Evolutionary conservation across 192 early-diverging fungal genomes (phyloP), one percentile per base, ranked within the genome.

Genomic region (Linnemannia elongata): DNA sequence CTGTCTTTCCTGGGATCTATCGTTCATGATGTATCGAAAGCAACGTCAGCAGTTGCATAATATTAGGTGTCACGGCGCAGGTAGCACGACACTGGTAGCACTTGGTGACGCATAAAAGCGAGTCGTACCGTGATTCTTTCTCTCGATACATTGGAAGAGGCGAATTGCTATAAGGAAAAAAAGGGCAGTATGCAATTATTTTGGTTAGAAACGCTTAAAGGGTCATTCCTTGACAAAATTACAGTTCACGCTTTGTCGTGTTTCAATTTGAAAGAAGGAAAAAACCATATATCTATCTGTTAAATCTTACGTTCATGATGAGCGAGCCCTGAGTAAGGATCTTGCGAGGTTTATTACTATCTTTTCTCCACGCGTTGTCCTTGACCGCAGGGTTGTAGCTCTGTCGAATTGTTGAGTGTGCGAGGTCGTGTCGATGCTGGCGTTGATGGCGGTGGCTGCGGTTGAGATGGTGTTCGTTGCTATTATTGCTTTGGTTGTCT

Each of bases 331-430:
- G 84, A 4, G 74, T 74, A 45, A 81, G 47, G 74, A 86, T 81
- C 79, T 81, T 76, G 78, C 78, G 83, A 36, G 74, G 74, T 79
- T 85, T 85, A 79, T 85, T 85, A 71, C 74, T 77, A 79, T 76
- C 73, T 77, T 66, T 57, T 60, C 47, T 78, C 35, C 24, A 36
- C 7, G 18, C 1, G 36, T 74, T 78, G 22, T 22, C 47, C 20
- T n/a, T 57, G 30, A 42, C 27, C 22, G 17, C 6, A 45, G 49
- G 1, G 5, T 39, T 12, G 30, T 4, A 33, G 33, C 15, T 70
- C 39, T 24, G 49, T 33, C 36, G 27, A 22, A 20, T 33, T 36
- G 30, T 30, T 45, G 10, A 12, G 7, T 17, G 49, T 35, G 12
- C 35, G 36, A 41, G n/a, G n/a, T 20, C 35, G 2, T 54, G 78